Evolutionary conservation across 352 stramenopile genomes (phyloP).

Genomic region (Phytophthora fragariae): DNA sequence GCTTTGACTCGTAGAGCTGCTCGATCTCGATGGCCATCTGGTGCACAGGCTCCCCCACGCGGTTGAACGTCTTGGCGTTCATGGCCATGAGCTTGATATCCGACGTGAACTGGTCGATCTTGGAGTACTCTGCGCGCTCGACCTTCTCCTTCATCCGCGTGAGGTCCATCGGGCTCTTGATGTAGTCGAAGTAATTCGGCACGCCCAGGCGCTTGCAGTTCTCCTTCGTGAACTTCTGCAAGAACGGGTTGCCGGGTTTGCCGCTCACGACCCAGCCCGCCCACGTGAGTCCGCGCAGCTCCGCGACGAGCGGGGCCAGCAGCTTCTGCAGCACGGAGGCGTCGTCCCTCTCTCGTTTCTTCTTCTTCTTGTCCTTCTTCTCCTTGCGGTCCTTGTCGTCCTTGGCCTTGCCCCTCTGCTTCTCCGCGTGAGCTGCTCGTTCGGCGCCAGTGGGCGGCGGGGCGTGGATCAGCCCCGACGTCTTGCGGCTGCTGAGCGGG

Average conservation of each 20-base stretch:
- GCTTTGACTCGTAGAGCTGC: slow-evolving; percentile 78
- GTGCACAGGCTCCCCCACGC: slow-evolving; percentile 80
- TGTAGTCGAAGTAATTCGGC: slow-evolving; percentile 89
- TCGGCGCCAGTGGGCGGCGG: slow-evolving; percentile 57
- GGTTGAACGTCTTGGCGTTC: slow-evolving; percentile 89
- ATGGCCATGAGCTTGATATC: slow-evolving; percentile 85
- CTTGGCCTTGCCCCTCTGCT: slow-evolving; percentile 58
- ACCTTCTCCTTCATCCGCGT: slow-evolving; percentile 88
- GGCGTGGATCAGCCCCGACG: slow-evolving; percentile 70
- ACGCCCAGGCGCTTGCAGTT: slow-evolving; percentile 88
- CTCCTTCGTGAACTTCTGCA: slow-evolving; percentile 86
- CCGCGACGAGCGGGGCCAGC: slow-evolving; percentile 67
- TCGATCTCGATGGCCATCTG: slow-evolving; percentile 87
- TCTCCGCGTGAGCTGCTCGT: slow-evolving; percentile 48
- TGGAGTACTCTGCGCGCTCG: slow-evolving; percentile 74
- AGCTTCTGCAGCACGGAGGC: slow-evolving; percentile 76
- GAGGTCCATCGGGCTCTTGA: slow-evolving; percentile 84
- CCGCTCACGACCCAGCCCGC: slow-evolving; percentile 74
- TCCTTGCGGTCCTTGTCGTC: slow-evolving; percentile 82
- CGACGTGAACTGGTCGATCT: slow-evolving; percentile 78
- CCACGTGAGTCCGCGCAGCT: slow-evolving; percentile 79
- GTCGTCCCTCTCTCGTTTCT: slow-evolving; percentile 83
- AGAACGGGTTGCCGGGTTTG: slow-evolving; percentile 81
- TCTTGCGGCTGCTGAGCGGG: slow-evolving; percentile 49
- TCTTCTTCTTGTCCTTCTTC: slow-evolving; percentile 88